Conservation (phyloP, 2,329 filamentous ascomycete genomes). For the Trichophyton mentagrophytes region DNA sequence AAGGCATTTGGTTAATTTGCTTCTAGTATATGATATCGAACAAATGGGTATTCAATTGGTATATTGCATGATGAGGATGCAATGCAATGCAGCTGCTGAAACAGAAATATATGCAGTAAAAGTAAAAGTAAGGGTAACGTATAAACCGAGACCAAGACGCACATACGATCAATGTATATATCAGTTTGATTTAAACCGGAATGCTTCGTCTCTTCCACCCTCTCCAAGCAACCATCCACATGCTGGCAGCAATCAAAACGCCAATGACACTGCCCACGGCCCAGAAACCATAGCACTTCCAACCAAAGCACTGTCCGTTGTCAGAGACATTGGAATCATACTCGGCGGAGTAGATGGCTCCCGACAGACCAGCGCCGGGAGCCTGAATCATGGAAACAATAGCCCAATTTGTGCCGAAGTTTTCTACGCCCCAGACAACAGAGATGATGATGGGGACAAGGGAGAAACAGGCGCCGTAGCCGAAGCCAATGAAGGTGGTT, state of each 20-base stretch:
- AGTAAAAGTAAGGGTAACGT: too few relatives aligned
- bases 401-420: constrained; percentile 97
- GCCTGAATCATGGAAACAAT: constrained; percentile 89
- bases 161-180: neutral
- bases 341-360: constrained; percentile 60
- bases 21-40: too few relatives aligned
- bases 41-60: too few relatives aligned
- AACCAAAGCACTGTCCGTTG: constrained; percentile 63
- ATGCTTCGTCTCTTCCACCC: constrained; percentile 70
- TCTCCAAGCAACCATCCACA: constrained; percentile 72
- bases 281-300: constrained; percentile 79
- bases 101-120: too few relatives aligned
- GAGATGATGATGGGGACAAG: constrained; percentile 83
- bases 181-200: constrained; percentile 38
- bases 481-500: constrained; percentile 71
- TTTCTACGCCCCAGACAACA: constrained; percentile 98
- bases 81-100: too few relatives aligned
- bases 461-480: constrained; percentile 84
- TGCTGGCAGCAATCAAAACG: constrained; percentile 60
- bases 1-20: too few relatives aligned
- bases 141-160: too few relatives aligned
- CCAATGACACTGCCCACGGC: constrained; percentile 58
- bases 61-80: too few relatives aligned
- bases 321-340: constrained; percentile 26
- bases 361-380: constrained; percentile 77